Base-by-base conservation (phyloP, 805 yeast genomes). In the Wickerhamiella allomyrinae region DNA sequence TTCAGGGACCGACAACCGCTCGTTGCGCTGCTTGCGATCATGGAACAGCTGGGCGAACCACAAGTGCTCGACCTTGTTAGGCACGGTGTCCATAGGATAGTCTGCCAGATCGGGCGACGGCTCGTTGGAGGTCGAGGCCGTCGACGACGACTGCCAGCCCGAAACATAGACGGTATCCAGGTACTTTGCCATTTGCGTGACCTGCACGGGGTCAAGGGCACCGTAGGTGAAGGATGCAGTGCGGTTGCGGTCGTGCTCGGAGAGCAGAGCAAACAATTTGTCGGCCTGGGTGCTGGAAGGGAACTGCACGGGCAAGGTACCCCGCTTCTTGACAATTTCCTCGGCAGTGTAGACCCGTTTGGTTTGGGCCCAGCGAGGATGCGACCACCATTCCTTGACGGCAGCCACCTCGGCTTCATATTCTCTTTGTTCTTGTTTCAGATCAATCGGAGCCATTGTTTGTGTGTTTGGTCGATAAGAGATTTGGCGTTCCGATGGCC, bases 31-130 rank as follows among this genome's bases (percentile, higher is more conserved):
- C 65, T 86, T 89, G 66, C 95, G 76, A 72, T 89, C 96, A 62
- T 89, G 98, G 76, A 89, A 89, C 48, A 83, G 70, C 68, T 89
- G 97, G 37, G 96, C 97, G 60, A 84, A 86, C 76, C 89, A 89
- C 59, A 89, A 71, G 62, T 89, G 97, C 65, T 89, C 94, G 53
- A 86, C 95, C 72, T 89, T 89, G 72, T 87, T 87, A 58, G 98
- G 98, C 48, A 89, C 98, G 23, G 98, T 89, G 65, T 89, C 96
- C 82, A 81, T 81, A 46, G 98, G 98, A 65, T 89, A 89, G 66
- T 89, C 98, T 41, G 98, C 98, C 58, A 89, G 74, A 70, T 89
- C 98, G 44, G 97, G 97, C 34, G 94, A 84, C 27, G 97, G 98
- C 68, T 89, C 97, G 61, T 89, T 89, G 33, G 95, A 83, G 34